Conservation (phyloP, 2,329 filamentous ascomycete genomes). For the Colletotrichum camelliae region DNA sequence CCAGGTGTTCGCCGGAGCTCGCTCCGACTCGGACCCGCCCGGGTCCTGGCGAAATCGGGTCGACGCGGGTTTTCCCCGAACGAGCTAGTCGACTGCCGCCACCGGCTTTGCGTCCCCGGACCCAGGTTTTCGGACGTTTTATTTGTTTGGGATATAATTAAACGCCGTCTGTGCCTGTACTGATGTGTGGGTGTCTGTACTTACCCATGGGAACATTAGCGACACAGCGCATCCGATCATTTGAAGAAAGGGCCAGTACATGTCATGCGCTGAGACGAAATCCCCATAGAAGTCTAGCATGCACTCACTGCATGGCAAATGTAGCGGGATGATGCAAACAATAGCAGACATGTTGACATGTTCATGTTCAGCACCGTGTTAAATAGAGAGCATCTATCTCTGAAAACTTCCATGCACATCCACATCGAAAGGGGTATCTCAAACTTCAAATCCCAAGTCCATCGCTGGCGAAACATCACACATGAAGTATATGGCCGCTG, state of each 20-base stretch:
- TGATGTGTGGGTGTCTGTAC: too few species aligned
- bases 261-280: not conserved
- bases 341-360: not conserved
- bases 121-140: not conserved
- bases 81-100: not conserved
- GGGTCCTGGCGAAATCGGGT: not conserved
- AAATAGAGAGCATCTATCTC: not conserved
- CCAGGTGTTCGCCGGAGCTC: not conserved
- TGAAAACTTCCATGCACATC: not conserved
- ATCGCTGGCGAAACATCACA: not conserved
- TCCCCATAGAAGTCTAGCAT: not conserved
- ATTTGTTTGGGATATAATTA: too few species aligned
- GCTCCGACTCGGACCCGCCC: not conserved
- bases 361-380: not conserved
- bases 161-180: too few species aligned
- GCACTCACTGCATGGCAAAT: not conserved
- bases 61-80: not conserved
- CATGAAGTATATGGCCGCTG: not conserved
- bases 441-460: not conserved
- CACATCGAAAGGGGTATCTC: not conserved
- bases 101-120: not conserved
- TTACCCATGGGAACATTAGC: too few species aligned
- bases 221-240: not conserved
- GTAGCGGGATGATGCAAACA: rapidly evolving
- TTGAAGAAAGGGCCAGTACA: not conserved